Percentiles rank a stretch among this genome's conserved stretches.
Evolutionary conservation across 2,329 filamentous ascomycete genomes (phyloP).

Genomic region (Rhynchosporium graminicola): DNA sequence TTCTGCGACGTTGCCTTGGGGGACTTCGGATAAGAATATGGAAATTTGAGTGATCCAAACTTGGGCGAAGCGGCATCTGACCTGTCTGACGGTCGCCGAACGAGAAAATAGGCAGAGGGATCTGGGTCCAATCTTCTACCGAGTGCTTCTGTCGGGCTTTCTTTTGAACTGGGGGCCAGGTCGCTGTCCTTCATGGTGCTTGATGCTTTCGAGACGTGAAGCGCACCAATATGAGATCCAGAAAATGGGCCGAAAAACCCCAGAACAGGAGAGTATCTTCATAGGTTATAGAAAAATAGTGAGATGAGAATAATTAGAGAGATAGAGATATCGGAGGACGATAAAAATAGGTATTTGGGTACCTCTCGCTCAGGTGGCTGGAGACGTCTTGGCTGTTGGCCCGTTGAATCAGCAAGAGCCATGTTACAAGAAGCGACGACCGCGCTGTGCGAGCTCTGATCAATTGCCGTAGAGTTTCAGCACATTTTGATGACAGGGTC

Average conservation of each 20-base stretch:
- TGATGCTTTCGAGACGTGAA: background rate
- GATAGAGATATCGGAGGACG: background rate
- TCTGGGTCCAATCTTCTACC: constrained; percentile 14
- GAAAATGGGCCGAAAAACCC: constrained; percentile 22
- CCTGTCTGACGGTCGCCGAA: constrained; percentile 8
- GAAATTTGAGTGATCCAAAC: constrained; percentile 1
- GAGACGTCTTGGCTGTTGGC: too few relatives aligned
- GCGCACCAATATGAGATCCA: constrained; percentile 19
- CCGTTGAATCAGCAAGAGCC: too few relatives aligned
- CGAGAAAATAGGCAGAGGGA: constrained; percentile 18
- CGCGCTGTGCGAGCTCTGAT: too few relatives aligned
- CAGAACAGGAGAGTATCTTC: constrained; percentile 23
- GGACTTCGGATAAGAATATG: background rate
- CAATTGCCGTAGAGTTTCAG: too few relatives aligned
- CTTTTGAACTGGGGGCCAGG: background rate
- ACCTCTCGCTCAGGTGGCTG: too few relatives aligned
- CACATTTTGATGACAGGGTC: too few relatives aligned
- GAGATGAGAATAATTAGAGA: background rate
- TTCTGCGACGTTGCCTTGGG: constrained; percentile 17
- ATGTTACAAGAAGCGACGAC: too few relatives aligned
- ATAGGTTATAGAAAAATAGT: constrained; percentile 17
- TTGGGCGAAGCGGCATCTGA: constrained; percentile 16
- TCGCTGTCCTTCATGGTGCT: constrained; percentile 19
- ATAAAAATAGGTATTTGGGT: too few relatives aligned
- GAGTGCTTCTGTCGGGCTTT: background rate